Conservation (phyloP, 2,329 filamentous ascomycete species). For the Mycosphaerella sp. region DNA sequence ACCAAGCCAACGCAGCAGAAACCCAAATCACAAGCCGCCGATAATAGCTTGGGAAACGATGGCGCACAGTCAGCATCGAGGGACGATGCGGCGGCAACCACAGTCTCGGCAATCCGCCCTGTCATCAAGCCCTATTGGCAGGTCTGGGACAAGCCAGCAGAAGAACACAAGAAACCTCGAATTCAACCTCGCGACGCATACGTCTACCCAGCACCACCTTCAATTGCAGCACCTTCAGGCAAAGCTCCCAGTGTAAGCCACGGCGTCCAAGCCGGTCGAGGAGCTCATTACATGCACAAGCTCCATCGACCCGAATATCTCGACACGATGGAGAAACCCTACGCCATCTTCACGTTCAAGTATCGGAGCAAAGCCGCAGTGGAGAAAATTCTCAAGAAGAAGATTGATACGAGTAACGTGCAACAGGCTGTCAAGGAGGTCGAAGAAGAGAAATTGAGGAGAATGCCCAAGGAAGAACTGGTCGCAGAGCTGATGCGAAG, state of each 20-base stretch:
- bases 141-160: slow-evolving; percentile 21
- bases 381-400: slow-evolving; percentile 32
- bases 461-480: slow-evolving; percentile 31
- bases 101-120: slow-evolving; percentile 15
- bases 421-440: slow-evolving; percentile 19
- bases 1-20: neutral
- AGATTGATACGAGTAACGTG: slow-evolving; percentile 24
- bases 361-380: slow-evolving; percentile 38
- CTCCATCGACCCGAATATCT: slow-evolving; percentile 38
- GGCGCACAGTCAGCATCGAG: slow-evolving; percentile 1
- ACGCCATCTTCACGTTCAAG: slow-evolving; percentile 46
- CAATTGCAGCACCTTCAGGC: slow-evolving; percentile 22
- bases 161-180: slow-evolving; percentile 8
- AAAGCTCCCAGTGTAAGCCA: slow-evolving; percentile 21
- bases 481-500: slow-evolving; percentile 26
- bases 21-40: slow-evolving; percentile 2
- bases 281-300: slow-evolving; percentile 36
- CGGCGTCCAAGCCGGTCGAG: slow-evolving; percentile 32
- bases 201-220: slow-evolving; percentile 31
- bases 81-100: neutral
- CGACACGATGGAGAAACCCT: slow-evolving; percentile 37
- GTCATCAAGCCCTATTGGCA: slow-evolving; percentile 33
- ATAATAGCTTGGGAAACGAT: slow-evolving; percentile 9
- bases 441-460: slow-evolving; percentile 23
- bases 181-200: slow-evolving; percentile 25